These are phyloP conservation scores for Cyberlindnera maritima DNA, from an alignment of 805 yeast species.

Conservation along the genomic window DNA sequence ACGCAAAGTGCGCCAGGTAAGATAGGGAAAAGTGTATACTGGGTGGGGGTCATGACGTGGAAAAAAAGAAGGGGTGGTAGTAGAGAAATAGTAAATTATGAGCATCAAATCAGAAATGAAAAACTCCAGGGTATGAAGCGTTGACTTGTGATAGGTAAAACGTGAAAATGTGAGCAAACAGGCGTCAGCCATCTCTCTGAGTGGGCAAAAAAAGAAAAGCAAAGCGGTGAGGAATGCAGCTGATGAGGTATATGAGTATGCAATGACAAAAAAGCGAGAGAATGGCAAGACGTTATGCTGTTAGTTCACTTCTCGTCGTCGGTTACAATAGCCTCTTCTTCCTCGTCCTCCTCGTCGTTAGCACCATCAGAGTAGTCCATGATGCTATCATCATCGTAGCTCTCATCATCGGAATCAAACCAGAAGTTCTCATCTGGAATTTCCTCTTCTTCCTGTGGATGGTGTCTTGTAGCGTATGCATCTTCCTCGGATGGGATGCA, in stretches of 20 bases:
- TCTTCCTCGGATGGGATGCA: conserved; percentile 71
- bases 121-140: neutral
- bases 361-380: conserved; percentile 53
- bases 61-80: neutral
- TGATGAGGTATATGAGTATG: too few species aligned
- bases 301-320: conserved; percentile 33
- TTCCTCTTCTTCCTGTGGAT: conserved; percentile 35
- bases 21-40: neutral
- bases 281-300: too few species aligned
- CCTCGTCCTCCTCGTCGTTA: conserved; percentile 51
- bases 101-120: neutral
- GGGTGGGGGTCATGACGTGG: neutral
- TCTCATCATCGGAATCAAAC: conserved; percentile 77
- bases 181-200: too few species aligned
- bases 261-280: too few species aligned
- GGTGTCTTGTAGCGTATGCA: conserved; percentile 43
- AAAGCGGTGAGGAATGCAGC: neutral
- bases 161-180: too few species aligned
- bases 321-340: conserved; percentile 34
- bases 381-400: conserved; percentile 51
- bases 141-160: too few species aligned
- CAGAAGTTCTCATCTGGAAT: conserved; percentile 80
- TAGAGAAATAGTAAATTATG: neutral
- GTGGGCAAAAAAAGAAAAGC: neutral
- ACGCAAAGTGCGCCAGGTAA: too few species aligned